Base-by-base conservation (phyloP, 2,329 filamentous ascomycete genomes). In the Aspergillus ruber region DNA sequence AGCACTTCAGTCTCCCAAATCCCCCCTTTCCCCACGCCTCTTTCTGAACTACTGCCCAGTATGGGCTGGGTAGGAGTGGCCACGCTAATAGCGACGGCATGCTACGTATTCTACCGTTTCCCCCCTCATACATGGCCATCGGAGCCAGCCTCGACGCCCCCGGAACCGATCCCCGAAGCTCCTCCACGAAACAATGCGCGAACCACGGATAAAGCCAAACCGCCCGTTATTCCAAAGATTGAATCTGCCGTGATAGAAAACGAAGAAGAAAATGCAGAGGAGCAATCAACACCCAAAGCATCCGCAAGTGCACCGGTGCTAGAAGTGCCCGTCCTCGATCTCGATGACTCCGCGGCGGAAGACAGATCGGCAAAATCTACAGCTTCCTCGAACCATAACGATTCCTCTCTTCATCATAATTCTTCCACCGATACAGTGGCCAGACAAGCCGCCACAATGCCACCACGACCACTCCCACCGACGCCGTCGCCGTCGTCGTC, bases 41-140 rank as follows among this genome's bases (percentile, higher is more conserved):
- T 40, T 44, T 44, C 39, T 35, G 18, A 41, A 32, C 35, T 29
- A 46, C 42, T 53, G 50, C 50, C 56, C 56, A 52, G 46, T 7
- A 75, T 75, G 73, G 72, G 68, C 50, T 70, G 68, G 60, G 56
- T 70, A 50, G 67, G 66, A 32, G 58, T 70, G 25, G 67, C 61
- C 27, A 58, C 64, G 23, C 50, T 76, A 20, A 48, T 73, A 44
- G 59, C 67, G 23, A 67, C 72, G 7, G 54, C 67, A 33, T 65
- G 62, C 36, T 71, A 68, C 50, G 50, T 75, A 18, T 58, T 70
- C 21, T 73, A 70, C 54, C 63, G 60, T 20, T 62, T 70, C 48
- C 66, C 67, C 25, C 63, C 63, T 40, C 60, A 62, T 46, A 60
- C 63, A 18, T 68, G 67, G 63, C 55, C 50, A 46, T 57, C 48